Conservation (phyloP, 208 protist species). For the Trypanosoma cruzi region DNA sequence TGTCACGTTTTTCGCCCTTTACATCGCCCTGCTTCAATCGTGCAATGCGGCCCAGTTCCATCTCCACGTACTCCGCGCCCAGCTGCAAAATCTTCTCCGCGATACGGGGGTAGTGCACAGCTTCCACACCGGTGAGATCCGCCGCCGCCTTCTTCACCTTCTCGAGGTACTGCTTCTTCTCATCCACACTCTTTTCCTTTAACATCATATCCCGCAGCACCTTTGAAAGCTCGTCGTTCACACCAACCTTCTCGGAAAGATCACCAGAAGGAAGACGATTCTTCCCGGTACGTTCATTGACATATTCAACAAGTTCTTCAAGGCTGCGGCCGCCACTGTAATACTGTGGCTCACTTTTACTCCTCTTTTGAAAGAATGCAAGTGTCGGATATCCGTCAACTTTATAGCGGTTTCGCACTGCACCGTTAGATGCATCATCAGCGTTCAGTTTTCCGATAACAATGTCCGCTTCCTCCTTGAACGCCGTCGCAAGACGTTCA, state of each 20-base stretch:
- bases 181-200: slow-evolving; percentile 3
- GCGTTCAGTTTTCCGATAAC: slow-evolving; percentile 72
- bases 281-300: slow-evolving; percentile 59
- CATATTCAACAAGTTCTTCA: slow-evolving; percentile 58
- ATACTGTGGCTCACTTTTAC: slow-evolving; percentile 36
- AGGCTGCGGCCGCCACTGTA: slow-evolving; percentile 49
- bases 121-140: slow-evolving; percentile 3
- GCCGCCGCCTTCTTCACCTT: slow-evolving; percentile 17
- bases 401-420: slow-evolving; percentile 30
- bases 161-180: slow-evolving; percentile 20
- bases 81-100: slow-evolving; percentile 36
- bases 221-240: slow-evolving; percentile 33
- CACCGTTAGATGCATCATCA: slow-evolving; percentile 35
- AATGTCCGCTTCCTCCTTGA: slow-evolving; percentile 61
- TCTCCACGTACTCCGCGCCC: slow-evolving; percentile 36
- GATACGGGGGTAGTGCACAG: slow-evolving; percentile 45
- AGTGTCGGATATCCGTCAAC: slow-evolving; percentile 63
- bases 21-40: slow-evolving; percentile 32
- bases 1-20: slow-evolving; percentile 34
- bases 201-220: slow-evolving; percentile 13
- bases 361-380: slow-evolving; percentile 61
- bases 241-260: slow-evolving; percentile 43
- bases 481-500: slow-evolving; percentile 51
- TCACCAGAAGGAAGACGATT: slow-evolving; percentile 55
- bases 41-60: slow-evolving; percentile 48